phyloP scores from a whole-genome alignment of 768 basidiomycete species.

The Leccinum rimulosum region DNA sequence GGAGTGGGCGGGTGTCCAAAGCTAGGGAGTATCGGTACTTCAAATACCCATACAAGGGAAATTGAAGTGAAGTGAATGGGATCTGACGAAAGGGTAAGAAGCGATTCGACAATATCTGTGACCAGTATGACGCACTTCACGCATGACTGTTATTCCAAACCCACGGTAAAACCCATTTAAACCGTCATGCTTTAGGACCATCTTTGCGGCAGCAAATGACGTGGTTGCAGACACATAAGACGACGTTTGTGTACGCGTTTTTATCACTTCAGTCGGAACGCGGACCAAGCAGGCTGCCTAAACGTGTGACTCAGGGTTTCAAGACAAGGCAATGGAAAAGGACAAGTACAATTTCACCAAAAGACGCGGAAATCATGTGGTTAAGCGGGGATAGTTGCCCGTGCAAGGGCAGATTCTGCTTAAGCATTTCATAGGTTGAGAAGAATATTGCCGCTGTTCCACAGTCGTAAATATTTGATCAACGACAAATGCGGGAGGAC shows the following conservation, averaged over 20 bases:
- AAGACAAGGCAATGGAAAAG: slow-evolving; percentile 8
- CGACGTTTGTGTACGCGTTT: slow-evolving; percentile 87
- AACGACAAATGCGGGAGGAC: slow-evolving; percentile 9
- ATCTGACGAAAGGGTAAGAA: slow-evolving; percentile 52
- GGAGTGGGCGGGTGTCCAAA: slow-evolving; percentile 54
- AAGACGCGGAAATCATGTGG: slow-evolving; percentile 57
- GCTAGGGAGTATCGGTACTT: slow-evolving; percentile 62
- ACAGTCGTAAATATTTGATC: not conserved
- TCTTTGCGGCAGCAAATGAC: slow-evolving; percentile 56
- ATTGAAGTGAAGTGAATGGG: slow-evolving; percentile 94
- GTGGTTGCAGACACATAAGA: slow-evolving; percentile 64
- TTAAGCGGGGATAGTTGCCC: slow-evolving; percentile 62
- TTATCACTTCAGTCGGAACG: slow-evolving; percentile 95
- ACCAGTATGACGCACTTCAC: slow-evolving; percentile 44
- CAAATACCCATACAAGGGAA: slow-evolving; percentile 90
- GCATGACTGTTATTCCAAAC: slow-evolving; percentile 73
- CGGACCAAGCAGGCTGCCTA: slow-evolving; percentile 89
- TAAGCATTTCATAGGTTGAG: slow-evolving; percentile 88
- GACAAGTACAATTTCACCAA: slow-evolving; percentile 52
- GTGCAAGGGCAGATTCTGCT: slow-evolving; percentile 64
- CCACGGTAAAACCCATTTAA: slow-evolving; percentile 84
- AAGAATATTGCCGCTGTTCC: slow-evolving; percentile 89
- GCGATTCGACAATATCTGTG: not conserved
- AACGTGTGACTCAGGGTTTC: slow-evolving; percentile 9
- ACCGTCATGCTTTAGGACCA: slow-evolving; percentile 62